phyloP scores from a whole-genome alignment of 768 basidiomycete genomes.

The Chiua virens region DNA sequence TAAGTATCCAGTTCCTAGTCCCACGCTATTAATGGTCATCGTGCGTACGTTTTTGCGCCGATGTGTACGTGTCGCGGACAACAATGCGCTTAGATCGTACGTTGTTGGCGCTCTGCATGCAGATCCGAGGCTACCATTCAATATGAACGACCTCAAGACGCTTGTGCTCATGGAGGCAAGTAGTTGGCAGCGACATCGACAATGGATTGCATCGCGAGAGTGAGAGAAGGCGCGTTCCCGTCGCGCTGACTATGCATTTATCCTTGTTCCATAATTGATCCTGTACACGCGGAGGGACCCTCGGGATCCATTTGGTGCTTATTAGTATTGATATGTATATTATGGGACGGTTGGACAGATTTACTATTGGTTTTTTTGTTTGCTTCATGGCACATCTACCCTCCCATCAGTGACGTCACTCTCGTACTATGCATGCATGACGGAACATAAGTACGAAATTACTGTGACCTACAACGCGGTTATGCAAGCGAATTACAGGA shows the following conservation, averaged over 20 bases:
- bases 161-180: conserved; percentile 40
- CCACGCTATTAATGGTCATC: no score
- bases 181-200: conserved; percentile 43
- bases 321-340: no score
- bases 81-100: conserved; percentile 36
- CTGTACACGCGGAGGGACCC: no score
- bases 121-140: conserved; percentile 38
- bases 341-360: no score
- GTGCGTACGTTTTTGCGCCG: no score
- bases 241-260: background rate
- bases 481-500: no score
- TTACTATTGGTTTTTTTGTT: background rate
- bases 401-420: conserved; percentile 7
- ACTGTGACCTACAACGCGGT: background rate
- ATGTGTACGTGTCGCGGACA: background rate
- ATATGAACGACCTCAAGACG: conserved; percentile 32
- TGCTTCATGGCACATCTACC: conserved; percentile 12
- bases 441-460: no score
- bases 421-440: background rate
- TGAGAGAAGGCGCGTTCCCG: background rate
- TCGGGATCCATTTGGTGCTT: no score
- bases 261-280: background rate
- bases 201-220: conserved; percentile 35
- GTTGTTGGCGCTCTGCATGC: conserved; percentile 42
- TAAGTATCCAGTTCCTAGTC: conserved; percentile 20